Evolutionary conservation across 257 asterid species (phyloP), one percentile per base, ranked within the genome.

Genomic region (Solanum piurae): DNA sequence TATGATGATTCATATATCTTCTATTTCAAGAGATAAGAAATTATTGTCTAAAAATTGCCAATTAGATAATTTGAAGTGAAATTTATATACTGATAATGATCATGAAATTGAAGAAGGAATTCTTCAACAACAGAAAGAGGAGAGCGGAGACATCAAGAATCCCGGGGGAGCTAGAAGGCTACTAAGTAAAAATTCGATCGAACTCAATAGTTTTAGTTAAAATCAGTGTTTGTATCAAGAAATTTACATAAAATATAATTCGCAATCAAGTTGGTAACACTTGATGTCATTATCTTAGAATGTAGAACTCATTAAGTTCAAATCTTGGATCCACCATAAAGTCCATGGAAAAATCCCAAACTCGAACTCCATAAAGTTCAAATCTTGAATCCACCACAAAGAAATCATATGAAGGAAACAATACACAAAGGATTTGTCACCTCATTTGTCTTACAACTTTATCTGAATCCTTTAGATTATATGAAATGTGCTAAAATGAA

Each of bases 301-400:
- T 21, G 4, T 42, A 42, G 5, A 3, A 3, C 25, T 58, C 25
- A 1, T 58, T 58, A 20, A 55, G 64, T 55, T 55, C 64, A 55
- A 55, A 55, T 55, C 5, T 1, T 6, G 4, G n/a, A 55, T 55
- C 64, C 9, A 55, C 0, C n/a, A 55, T 52, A 52, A 0, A 18
- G n/a, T 18, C 23, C 10, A 18, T 0, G 0, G 4, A 3, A 62
- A 31, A 23, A 62, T 62, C 4, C 0, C 8, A 0, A 62, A 62
- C 31, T 62, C 16, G 0, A 62, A 62, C 31, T 10, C 1, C 7
- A 62, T 62, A 62, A 62, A 62, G 16, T 62, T 62, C 31, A 62
- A 62, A n/a, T 62, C 31, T 62, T 62, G 1, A 62, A n/a, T 62
- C 31, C 31, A n/a, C 8, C 2, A 0, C 31, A 4, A 5, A 62